phyloP scores from a whole-genome alignment of 2,329 filamentous ascomycete species.

The Teratosphaeria zuluensis region DNA sequence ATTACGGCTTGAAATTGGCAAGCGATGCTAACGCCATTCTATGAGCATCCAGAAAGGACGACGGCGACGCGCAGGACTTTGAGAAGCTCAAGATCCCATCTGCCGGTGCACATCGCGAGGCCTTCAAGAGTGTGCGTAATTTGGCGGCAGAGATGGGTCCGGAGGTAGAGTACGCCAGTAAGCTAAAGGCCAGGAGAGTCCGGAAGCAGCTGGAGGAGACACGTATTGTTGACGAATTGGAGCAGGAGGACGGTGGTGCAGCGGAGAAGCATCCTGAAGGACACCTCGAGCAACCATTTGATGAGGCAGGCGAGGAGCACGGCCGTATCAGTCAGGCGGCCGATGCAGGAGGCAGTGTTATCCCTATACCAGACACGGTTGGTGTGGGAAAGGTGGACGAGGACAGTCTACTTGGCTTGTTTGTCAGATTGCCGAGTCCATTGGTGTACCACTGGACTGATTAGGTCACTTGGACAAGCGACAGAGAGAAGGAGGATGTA shows the following conservation, averaged over 20 bases:
- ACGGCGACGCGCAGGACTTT: neutral
- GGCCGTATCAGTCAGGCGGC: neutral
- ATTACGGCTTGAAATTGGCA: no score
- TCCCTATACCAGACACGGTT: neutral
- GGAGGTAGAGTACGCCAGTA: neutral
- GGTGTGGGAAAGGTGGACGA: neutral
- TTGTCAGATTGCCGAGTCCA: neutral
- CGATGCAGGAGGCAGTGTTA: neutral
- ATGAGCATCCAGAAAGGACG: no score
- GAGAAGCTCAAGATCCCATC: neutral
- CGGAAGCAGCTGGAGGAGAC: neutral
- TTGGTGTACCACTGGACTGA: neutral
- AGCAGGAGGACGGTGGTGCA: neutral
- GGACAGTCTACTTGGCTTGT: neutral
- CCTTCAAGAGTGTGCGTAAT: neutral
- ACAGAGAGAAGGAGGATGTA: neutral
- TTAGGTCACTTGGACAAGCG: neutral
- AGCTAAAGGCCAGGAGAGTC: neutral
- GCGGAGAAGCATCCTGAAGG: neutral
- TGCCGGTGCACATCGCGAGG: neutral
- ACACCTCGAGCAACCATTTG: neutral
- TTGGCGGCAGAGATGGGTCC: neutral
- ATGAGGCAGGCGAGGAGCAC: neutral
- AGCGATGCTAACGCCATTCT: neutral
- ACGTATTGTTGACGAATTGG: neutral